Evolutionary conservation across 805 yeast species (phyloP), one percentile per base, ranked within the genome.

Genomic region (Sugiyamaella floridensis): DNA sequence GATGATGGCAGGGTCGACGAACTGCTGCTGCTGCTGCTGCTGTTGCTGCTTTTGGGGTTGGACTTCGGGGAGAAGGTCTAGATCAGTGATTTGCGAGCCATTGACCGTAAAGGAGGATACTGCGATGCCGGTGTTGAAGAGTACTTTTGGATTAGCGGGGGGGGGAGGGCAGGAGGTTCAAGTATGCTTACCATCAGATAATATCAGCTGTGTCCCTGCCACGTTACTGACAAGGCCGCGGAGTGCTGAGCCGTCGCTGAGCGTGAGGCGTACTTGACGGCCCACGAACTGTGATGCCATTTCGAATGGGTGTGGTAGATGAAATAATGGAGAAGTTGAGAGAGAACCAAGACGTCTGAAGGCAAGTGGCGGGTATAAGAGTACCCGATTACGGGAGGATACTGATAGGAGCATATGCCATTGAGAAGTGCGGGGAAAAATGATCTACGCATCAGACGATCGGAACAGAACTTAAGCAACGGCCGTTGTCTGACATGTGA

Each of bases 241-340:
- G 1, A 55, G 45, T 43, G 53, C 54, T 2, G 54, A 40, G 20
- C 41, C 45, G 41, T 62, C 61, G 4, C 48, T 41, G 19, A 62
- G 50, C 37, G 57, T 54, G 41, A 62, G 61, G n/a, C 57, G 53
- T 9, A 60, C 63, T 11, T 49, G 34, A 20, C 55, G 47, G 26
- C 63, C 63, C 4, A 55, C 48, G 47, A 63, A 63, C 47, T 58
- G 59, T 9, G 48, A 51, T 12, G 59, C 34, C 64, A 58, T 59
- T 20, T 42, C 37, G 4, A 8, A 14, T 32, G n/a, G 2, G n/a
- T 32, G 16, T 3, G 9, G 4, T 32, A 14, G 37, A 11, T 32
- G 37, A 32, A 14, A 32, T 32, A 22, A 11, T 32, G 9, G n/a
- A 32, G 4, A 32, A 14, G 10, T 32, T 32, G n/a, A 14, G n/a